Evolutionary conservation across 805 yeast genomes (phyloP).

Genomic region (Cyberlindnera maritima): DNA sequence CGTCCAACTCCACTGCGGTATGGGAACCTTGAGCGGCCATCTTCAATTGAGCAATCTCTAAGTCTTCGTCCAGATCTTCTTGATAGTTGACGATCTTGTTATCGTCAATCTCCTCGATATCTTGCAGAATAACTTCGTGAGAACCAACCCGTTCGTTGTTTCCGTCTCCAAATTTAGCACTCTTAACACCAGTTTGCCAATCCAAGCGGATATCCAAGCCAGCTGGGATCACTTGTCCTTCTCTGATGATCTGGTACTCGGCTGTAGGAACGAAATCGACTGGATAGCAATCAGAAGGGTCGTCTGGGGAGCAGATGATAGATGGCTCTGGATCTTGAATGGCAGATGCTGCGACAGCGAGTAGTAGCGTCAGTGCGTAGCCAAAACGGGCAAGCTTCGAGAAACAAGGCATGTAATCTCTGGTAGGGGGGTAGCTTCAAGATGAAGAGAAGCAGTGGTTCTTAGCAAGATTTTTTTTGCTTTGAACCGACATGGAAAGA

Average conservation of each 20-base stretch:
- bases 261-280: constrained; percentile 55
- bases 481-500: too few relatives aligned
- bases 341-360: constrained; percentile 5
- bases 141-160: not conserved
- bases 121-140: constrained; percentile 5
- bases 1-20: constrained; percentile 19
- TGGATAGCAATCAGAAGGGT: constrained; percentile 59
- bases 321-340: constrained; percentile 12
- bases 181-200: constrained; percentile 64
- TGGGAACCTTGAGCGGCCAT: constrained; percentile 22
- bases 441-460: not conserved
- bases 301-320: constrained; percentile 39
- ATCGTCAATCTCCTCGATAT: constrained; percentile 14
- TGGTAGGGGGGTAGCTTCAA: not conserved
- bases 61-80: constrained; percentile 19
- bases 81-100: constrained; percentile 17
- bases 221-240: constrained; percentile 74
- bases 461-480: too few relatives aligned
- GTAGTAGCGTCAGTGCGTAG: not conserved
- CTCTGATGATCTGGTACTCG: constrained; percentile 68
- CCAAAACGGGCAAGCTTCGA: constrained; percentile 1
- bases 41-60: constrained; percentile 22
- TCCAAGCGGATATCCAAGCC: constrained; percentile 71
- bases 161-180: constrained; percentile 54
- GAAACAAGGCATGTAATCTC: not conserved